Percentiles rank a stretch among this genome's conserved stretches.
phyloP scores from a whole-genome alignment of 495 filamentous ascomycete species.

The Jackrogersella minutella region DNA sequence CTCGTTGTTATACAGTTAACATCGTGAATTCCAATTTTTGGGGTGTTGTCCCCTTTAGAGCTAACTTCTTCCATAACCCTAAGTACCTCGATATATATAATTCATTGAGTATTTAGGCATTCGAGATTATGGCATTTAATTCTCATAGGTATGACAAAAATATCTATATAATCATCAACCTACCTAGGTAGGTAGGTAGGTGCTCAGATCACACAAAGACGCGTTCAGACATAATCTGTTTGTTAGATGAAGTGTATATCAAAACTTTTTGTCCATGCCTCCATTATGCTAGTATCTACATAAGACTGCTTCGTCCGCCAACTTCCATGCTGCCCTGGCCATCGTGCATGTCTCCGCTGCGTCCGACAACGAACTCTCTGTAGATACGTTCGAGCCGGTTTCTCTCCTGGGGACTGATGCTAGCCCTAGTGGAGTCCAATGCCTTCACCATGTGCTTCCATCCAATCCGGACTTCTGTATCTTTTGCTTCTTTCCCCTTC shows the following conservation, averaged over 20 bases:
- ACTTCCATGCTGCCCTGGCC: conserved; percentile 90
- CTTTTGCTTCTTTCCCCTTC: conserved; percentile 45
- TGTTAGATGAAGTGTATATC: neutral
- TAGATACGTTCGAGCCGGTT: conserved; percentile 81
- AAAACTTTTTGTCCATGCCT: neutral
- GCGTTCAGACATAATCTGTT: neutral
- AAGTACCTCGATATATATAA: neutral
- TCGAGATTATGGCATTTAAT: no score
- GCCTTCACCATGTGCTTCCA: conserved; percentile 88
- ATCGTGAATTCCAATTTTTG: conserved; percentile 14
- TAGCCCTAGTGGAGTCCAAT: conserved; percentile 79
- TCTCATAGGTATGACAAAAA: neutral
- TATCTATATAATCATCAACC: neutral
- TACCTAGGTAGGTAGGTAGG: no score
- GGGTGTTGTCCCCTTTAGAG: no score
- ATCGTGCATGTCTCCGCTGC: conserved; percentile 93
- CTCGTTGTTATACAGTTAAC: neutral
- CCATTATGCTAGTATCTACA: conserved; percentile 60
- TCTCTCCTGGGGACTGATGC: conserved; percentile 79
- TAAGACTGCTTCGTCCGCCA: conserved; percentile 90
- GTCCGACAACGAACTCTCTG: conserved; percentile 85
- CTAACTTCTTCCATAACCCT: no score
- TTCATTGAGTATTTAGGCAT: no score
- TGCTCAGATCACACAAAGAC: neutral
- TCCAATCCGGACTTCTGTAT: conserved; percentile 76